Evolutionary conservation across 1,139 yeast species (phyloP), one percentile per base, ranked within the genome.

Genomic region (Suhomyces bokatorum): DNA sequence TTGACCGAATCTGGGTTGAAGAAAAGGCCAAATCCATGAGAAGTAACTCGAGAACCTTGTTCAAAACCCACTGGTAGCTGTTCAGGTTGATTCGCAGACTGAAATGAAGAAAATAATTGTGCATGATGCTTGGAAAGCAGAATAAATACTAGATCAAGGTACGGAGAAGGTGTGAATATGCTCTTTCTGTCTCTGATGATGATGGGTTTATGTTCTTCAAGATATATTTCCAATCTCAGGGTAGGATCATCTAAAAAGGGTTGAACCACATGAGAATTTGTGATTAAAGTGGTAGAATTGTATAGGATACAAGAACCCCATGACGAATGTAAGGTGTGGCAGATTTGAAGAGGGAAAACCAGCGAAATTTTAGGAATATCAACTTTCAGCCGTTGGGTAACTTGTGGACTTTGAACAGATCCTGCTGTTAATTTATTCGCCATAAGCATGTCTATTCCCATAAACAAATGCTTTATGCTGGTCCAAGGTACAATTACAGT

Each of bases 11-110:
- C 31, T 11, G 38, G 31, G 27, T 50, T 42, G 47, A 66, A 74
- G 48, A 80, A 74, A 5, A 85, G 63, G 1, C 91, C 91, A 57
- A 64, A 82, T 0, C 90, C 87, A 3, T 70, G 58, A 0, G 88
- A 73, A 7, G 54, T 56, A 0, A 81, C 84, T 0, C 43, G 33
- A 22, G 70, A 67, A 0, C 78, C 80, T n/a, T 27, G 16, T 24
- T 11, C 13, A 12, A 15, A 22, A 5, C 13, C 20, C 6, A 4
- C 17, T 13, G 3, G 14, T n/a, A 6, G 9, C 6, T 20, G 24
- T 11, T 34, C 15, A 9, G 36, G 29, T 24, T 14, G 36, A 22
- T 24, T 24, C 4, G 29, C 28, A 2, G 36, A 34, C 12, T 34
- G n/a, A 14, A 34, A 34, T 4, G 15, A 7, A 2, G 17, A 8